Evolutionary conservation across 306 rosid genomes (phyloP).

Genomic region (Rubus parviflorus): DNA sequence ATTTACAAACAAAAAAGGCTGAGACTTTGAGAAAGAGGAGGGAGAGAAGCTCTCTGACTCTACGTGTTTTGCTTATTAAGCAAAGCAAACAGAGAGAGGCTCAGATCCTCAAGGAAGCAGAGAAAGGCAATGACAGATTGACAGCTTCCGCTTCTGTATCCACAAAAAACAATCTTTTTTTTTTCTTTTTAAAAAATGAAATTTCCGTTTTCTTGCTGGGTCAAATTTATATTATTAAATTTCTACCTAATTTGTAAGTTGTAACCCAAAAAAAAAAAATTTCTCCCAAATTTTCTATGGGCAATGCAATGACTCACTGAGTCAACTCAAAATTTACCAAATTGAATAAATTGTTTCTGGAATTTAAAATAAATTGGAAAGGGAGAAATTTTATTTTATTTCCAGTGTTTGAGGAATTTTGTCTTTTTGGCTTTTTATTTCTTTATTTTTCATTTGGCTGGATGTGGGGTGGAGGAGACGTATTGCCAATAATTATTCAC

Average conservation of each 20-base stretch:
- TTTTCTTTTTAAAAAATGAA: background rate
- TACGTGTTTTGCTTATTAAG: slow-evolving; percentile 27
- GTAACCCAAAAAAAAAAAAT: background rate
- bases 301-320: background rate
- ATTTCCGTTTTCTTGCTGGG: background rate
- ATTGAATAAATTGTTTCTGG: too few species aligned
- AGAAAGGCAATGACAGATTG: slow-evolving; percentile 45
- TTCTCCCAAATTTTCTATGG: background rate
- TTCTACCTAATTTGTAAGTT: too few species aligned
- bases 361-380: background rate
- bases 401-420: slow-evolving; percentile 13
- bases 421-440: slow-evolving; percentile 3
- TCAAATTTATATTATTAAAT: background rate
- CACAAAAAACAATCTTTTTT: slow-evolving; percentile 42
- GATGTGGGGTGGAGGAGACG: background rate
- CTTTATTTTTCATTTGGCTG: slow-evolving; percentile 9
- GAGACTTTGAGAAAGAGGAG: background rate
- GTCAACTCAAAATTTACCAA: slow-evolving; percentile 6
- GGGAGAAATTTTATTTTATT: background rate
- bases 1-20: slow-evolving; percentile 3
- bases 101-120: slow-evolving; percentile 31
- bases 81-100: slow-evolving; percentile 34
- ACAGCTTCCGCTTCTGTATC: slow-evolving; percentile 57
- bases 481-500: slow-evolving; percentile 26
- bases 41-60: slow-evolving; percentile 23